Conservation (phyloP, 768 basidiomycete species). For the Lentinus brumalis region DNA sequence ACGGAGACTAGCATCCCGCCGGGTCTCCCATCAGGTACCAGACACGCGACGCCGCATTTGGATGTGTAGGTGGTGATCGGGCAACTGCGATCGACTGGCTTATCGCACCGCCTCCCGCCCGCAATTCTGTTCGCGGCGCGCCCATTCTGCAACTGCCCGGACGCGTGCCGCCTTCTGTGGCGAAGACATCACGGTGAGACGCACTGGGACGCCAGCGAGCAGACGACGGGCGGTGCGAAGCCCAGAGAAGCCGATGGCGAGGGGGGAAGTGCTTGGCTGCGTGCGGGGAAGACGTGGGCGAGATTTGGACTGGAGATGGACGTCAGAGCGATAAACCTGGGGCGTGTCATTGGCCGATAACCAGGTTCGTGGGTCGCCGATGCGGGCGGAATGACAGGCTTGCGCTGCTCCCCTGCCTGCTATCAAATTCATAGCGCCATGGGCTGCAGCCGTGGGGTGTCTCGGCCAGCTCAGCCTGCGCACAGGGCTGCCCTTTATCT, state of each 20-base stretch:
- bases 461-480: background rate
- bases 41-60: conserved; percentile 3
- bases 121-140: background rate
- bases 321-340: conserved; percentile 10
- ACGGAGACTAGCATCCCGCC: too few relatives aligned
- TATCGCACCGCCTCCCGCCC: conserved; percentile 15
- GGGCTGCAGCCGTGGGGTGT: too few relatives aligned
- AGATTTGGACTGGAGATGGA: conserved; percentile 1
- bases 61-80: conserved; percentile 13
- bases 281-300: conserved; percentile 2
- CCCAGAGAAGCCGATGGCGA: background rate
- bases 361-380: background rate
- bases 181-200: background rate
- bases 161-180: background rate
- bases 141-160: background rate
- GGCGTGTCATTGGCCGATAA: conserved; percentile 20
- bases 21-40: too few relatives aligned
- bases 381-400: background rate
- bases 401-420: background rate
- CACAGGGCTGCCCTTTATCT: background rate
- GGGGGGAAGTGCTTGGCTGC: conserved; percentile 2
- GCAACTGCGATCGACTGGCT: conserved; percentile 1
- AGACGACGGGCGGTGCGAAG: background rate
- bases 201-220: background rate
- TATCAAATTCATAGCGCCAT: background rate